phyloP scores from a whole-genome alignment of 352 stramenopile genomes.

The Pythium scleroteichum region DNA sequence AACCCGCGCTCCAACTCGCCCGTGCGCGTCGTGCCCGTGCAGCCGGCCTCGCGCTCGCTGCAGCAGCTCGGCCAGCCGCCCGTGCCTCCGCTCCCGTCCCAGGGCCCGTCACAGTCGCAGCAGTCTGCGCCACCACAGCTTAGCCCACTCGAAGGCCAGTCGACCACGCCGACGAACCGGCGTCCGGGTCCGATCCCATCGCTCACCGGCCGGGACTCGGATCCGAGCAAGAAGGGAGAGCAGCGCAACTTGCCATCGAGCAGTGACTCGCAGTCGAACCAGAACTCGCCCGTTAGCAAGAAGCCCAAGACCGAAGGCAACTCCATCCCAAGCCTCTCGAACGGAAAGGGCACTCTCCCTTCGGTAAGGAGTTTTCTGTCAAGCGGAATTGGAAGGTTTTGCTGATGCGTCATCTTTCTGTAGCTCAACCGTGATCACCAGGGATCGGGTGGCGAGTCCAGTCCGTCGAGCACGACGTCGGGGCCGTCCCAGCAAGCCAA shows the following conservation, averaged over 20 bases:
- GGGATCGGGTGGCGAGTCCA: conserved; percentile 54
- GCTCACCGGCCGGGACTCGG: conserved; percentile 54
- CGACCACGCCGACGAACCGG: conserved; percentile 57
- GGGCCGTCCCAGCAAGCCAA: conserved; percentile 23
- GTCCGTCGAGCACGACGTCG: conserved; percentile 42
- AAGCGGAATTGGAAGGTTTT: conserved; percentile 5
- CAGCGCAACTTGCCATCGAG: conserved; percentile 27
- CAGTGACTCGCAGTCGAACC: conserved; percentile 35
- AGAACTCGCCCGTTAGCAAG: conserved; percentile 69
- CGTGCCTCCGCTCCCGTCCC: conserved; percentile 28
- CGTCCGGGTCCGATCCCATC: conserved; percentile 54
- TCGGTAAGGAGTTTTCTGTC: conserved; percentile 36
- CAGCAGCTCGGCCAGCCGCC: conserved; percentile 64
- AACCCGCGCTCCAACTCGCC: conserved; percentile 53
- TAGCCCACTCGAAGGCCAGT: conserved; percentile 55
- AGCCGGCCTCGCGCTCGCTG: conserved; percentile 68
- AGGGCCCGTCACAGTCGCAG: conserved; percentile 27
- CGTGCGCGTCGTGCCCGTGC: conserved; percentile 66
- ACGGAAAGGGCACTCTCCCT: conserved; percentile 60
- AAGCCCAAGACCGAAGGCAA: conserved; percentile 69
- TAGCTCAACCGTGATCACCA: conserved; percentile 67
- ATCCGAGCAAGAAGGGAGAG: conserved; percentile 62
- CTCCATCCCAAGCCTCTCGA: conserved; percentile 66
- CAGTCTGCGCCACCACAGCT: conserved; percentile 52
- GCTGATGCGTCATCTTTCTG: not conserved